Conservation (phyloP, 108 stramenopile species). For the Cyclotella sp. region DNA sequence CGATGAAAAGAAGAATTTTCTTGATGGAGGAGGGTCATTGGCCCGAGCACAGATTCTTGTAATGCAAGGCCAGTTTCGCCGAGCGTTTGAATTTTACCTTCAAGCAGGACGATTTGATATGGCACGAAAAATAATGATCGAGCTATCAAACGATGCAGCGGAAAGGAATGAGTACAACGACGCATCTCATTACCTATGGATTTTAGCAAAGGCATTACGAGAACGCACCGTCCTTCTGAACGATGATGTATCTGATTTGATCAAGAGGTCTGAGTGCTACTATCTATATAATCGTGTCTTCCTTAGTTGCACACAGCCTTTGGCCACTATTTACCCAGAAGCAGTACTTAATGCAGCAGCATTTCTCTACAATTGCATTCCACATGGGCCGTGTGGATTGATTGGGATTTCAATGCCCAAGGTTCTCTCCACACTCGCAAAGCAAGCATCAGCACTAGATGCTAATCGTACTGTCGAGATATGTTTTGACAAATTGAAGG, state of each 20-base stretch:
- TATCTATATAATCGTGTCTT: slow-evolving; percentile 64
- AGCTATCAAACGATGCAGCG: slow-evolving; percentile 59
- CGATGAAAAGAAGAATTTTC: neutral
- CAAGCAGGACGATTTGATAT: slow-evolving; percentile 58
- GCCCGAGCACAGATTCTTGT: slow-evolving; percentile 73
- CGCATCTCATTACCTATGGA: slow-evolving; percentile 63
- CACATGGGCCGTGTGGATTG: slow-evolving; percentile 40
- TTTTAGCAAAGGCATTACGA: slow-evolving; percentile 36
- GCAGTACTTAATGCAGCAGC: slow-evolving; percentile 62
- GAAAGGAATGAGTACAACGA: slow-evolving; percentile 61
- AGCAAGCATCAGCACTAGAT: slow-evolving; percentile 58
- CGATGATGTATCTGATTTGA: neutral
- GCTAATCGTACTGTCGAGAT: slow-evolving; percentile 69
- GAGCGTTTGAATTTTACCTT: slow-evolving; percentile 61
- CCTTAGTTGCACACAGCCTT: slow-evolving; percentile 65
- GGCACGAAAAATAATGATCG: slow-evolving; percentile 47
- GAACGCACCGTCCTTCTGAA: neutral
- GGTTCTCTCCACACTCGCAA: slow-evolving; percentile 74
- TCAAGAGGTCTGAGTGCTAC: slow-evolving; percentile 55
- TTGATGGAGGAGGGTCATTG: slow-evolving; percentile 6
- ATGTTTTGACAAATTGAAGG: slow-evolving; percentile 60
- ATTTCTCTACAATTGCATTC: slow-evolving; percentile 63
- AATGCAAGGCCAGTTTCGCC: slow-evolving; percentile 61
- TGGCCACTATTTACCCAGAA: slow-evolving; percentile 64
- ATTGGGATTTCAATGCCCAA: slow-evolving; percentile 59